Evolutionary conservation across 176 grass and related monocot genomes (phyloP), one percentile per base, ranked within the genome.

Genomic region (Hsuehochloa calcarea): DNA sequence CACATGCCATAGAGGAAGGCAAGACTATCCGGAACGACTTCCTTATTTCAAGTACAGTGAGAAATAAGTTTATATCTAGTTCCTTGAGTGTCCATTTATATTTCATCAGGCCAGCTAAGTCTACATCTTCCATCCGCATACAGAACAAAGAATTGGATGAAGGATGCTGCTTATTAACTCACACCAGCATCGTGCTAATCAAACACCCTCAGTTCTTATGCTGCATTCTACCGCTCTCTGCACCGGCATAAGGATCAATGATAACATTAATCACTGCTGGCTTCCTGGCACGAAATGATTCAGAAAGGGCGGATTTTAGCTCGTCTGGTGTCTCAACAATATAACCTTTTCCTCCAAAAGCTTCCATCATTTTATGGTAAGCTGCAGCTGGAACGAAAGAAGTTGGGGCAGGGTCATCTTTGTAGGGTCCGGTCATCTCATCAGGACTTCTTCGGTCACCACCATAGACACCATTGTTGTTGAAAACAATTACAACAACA

Each of bases 401-500:
- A 44, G 96, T 98, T 56, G 96, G 96, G 17, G 96, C 93, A 14
- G 96, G 96, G 65, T 98, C 96, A 37, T 94, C 89, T 91, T 98
- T 95, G 89, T 93, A 69, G 6, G 89, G 93, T 31, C 96, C 96
- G 0, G 87, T 92, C 62, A 98, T 75, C 84, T 98, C 96, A 38
- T 95, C 91, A 13, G 93, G 73, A 26, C 85, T 83, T 89, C 96
- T 98, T 54, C 96, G 56, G 66, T 97, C 95, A 39, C 95, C 95
- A 2, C 95, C 95, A 35, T 95, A 97, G n/a, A 98, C 96, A 5
- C 96, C 93, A 19, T 91, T 94, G 81, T 98, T 95, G 82, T 98
- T 95, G 71, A 98, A 98, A 34, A 98, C 93, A 39, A 98, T 93
- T 25, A 92, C 85, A 14, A 98, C 87, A 49, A 98, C 89, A 7